Conservation (phyloP, 495 filamentous ascomycete species). For the Penicillium cataractarum region DNA sequence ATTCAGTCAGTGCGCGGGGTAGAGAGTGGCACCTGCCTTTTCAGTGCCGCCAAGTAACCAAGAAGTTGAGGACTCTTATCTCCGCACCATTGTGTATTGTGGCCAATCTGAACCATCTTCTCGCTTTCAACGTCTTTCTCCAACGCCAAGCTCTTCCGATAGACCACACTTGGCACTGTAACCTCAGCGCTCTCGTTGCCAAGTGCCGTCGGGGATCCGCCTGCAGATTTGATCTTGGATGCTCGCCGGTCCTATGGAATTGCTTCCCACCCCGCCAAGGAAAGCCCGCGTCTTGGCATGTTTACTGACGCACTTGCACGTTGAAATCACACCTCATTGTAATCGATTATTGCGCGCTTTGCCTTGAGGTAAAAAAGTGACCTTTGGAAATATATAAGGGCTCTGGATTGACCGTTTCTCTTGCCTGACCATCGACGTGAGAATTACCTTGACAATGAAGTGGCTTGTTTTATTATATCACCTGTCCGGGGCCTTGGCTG, state of each 20-base stretch:
- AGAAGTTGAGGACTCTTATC: not conserved
- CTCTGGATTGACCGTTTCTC: too few species aligned
- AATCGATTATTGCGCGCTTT: conserved; percentile 14
- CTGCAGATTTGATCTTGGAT: conserved; percentile 5
- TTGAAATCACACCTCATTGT: conserved; percentile 7
- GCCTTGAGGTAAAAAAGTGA: not conserved
- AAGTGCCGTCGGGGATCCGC: conserved; percentile 28
- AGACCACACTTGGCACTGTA: conserved; percentile 21
- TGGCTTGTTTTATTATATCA: conserved; percentile 10
- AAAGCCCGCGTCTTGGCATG: conserved; percentile 17
- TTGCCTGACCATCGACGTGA: not conserved
- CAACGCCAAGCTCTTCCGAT: not conserved
- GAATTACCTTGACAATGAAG: conserved; percentile 20
- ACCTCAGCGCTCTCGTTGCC: conserved; percentile 18
- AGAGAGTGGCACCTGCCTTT: not conserved
- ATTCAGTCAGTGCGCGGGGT: not conserved
- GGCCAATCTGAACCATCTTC: not conserved
- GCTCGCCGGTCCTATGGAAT: conserved; percentile 16
- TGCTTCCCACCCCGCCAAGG: conserved; percentile 17
- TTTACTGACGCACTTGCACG: not conserved
- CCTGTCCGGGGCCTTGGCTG: conserved; percentile 16
- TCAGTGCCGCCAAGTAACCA: not conserved
- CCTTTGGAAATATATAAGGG: conserved; percentile 12
- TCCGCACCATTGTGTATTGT: not conserved
- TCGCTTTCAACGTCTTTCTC: not conserved